phyloP scores from a whole-genome alignment of 805 yeast species.

The Wickerhamomyces alni region DNA sequence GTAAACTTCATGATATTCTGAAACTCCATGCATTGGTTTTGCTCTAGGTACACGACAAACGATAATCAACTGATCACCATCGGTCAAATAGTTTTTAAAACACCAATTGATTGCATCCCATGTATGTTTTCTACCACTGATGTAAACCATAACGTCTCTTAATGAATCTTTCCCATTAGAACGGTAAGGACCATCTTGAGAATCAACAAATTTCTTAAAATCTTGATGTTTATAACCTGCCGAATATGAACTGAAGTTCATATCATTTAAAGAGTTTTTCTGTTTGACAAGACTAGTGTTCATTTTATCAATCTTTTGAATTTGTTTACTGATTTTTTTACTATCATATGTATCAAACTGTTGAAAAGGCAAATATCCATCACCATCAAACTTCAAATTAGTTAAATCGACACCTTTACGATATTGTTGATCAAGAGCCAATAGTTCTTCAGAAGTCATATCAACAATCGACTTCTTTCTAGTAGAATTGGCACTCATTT shows the following conservation, averaged over 20 bases:
- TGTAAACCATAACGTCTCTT: conserved; percentile 17
- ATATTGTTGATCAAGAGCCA: conserved; percentile 21
- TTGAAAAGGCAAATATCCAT: conserved; percentile 17
- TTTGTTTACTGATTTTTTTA: conserved; percentile 3
- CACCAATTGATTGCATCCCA: conserved; percentile 22
- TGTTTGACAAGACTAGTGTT: conserved; percentile 8
- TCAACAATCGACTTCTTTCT: conserved; percentile 22
- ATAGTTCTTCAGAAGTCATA: conserved; percentile 20
- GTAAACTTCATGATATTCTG: neutral
- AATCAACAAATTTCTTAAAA: conserved; percentile 10
- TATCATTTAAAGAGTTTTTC: conserved; percentile 3
- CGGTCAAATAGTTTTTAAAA: conserved; percentile 12
- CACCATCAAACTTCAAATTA: conserved; percentile 19
- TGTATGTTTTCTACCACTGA: conserved; percentile 19
- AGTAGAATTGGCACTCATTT: neutral
- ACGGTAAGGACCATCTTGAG: no score
- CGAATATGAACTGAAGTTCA: conserved; percentile 14
- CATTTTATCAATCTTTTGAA: conserved; percentile 18
- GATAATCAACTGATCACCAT: conserved; percentile 22
- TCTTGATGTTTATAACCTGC: conserved; percentile 14
- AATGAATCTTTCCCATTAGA: conserved; percentile 4
- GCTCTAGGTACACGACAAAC: conserved; percentile 15
- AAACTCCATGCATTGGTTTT: no score
- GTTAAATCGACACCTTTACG: conserved; percentile 16
- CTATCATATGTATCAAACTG: conserved; percentile 1